These are phyloP conservation scores for Poa annua DNA, from an alignment of 176 grass and related monocot genomes.

Conservation along the genomic window DNA sequence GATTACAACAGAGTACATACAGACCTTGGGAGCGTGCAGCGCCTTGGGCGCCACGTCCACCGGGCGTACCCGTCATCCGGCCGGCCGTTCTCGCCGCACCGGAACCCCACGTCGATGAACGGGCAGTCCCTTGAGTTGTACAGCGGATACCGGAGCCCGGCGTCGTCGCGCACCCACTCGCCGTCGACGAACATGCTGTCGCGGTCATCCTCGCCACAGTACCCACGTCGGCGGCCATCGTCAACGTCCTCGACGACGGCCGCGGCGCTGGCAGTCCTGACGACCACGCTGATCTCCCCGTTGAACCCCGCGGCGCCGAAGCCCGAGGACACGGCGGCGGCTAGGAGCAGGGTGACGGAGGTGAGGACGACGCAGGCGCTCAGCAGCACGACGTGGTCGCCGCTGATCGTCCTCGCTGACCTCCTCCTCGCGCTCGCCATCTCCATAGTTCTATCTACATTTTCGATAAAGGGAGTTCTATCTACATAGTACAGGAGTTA, in stretches of 20 bases:
- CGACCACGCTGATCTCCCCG: conserved; percentile 17
- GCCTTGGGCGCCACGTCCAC: conserved; percentile 63
- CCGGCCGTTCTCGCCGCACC: conserved; percentile 67
- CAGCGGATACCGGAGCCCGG: conserved; percentile 23
- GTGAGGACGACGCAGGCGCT: conserved; percentile 44
- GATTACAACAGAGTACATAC: too few species aligned
- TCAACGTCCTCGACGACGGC: not conserved
- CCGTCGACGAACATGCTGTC: conserved; percentile 45
- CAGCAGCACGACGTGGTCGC: conserved; percentile 34
- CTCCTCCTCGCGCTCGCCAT: conserved; percentile 52
- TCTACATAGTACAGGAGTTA: too few species aligned
- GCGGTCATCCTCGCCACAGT: conserved; percentile 22
- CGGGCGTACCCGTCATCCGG: conserved; percentile 54
- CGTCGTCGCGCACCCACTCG: conserved; percentile 53
- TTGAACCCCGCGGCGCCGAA: conserved; percentile 9
- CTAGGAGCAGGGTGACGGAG: conserved; percentile 35
- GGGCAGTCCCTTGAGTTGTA: conserved; percentile 49
- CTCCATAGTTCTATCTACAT: not conserved
- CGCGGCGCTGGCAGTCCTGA: not conserved
- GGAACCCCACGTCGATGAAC: conserved; percentile 65
- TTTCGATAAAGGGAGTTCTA: too few species aligned
- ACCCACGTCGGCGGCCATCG: not conserved
- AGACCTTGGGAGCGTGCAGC: conserved; percentile 58
- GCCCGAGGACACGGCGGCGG: not conserved
- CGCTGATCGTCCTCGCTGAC: not conserved